Conservation (phyloP, 106 monocot species). For the Acorus calamus region DNA sequence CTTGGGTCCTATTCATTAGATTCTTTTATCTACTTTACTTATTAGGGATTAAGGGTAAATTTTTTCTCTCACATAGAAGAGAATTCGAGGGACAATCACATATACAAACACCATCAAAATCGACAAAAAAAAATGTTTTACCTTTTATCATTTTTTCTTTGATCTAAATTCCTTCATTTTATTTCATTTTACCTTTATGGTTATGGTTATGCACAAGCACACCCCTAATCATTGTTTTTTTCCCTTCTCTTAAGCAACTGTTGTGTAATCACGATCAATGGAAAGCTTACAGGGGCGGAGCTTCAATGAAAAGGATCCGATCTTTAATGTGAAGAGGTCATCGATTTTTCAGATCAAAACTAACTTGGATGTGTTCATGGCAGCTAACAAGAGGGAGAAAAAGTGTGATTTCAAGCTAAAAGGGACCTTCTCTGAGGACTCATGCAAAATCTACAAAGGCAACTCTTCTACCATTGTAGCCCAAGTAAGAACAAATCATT, state of each 20-base stretch:
- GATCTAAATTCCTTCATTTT: background rate
- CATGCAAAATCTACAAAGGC: conserved; percentile 9
- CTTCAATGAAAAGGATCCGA: background rate
- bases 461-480: conserved; percentile 9
- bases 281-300: background rate
- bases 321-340: background rate
- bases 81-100: no score
- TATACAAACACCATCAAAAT: no score
- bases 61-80: no score
- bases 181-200: background rate
- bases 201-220: no score
- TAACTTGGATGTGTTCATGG: conserved; percentile 1
- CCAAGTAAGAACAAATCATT: background rate
- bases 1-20: no score
- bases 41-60: background rate
- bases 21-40: no score
- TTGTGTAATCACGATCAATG: background rate
- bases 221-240: no score
- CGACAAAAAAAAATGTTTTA: no score
- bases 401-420: conserved; percentile 20
- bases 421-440: conserved; percentile 9
- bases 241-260: background rate
- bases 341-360: background rate
- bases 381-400: conserved; percentile 7
- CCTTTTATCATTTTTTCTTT: background rate